phyloP scores from a whole-genome alignment of 768 basidiomycete species.

The Ephemerocybe angulata region DNA sequence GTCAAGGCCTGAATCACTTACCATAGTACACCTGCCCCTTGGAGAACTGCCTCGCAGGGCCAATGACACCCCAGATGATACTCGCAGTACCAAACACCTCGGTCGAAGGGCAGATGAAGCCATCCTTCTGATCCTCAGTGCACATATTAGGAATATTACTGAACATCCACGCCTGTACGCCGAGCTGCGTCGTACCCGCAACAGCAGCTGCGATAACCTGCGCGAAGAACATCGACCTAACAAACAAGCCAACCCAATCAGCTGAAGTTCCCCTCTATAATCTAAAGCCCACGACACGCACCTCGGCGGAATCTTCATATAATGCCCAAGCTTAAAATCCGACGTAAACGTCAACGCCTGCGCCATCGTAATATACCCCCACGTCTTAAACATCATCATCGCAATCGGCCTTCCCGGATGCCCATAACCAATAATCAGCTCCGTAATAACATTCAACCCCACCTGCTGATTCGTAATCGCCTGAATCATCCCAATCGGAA shows the following conservation, averaged over 20 bases:
- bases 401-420: conserved; percentile 76
- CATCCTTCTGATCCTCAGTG: conserved; percentile 45
- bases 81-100: conserved; percentile 79
- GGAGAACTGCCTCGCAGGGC: conserved; percentile 69
- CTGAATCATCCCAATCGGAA: conserved; percentile 64
- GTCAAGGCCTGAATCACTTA: conserved; percentile 10
- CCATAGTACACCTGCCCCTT: conserved; percentile 59
- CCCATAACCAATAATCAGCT: conserved; percentile 76
- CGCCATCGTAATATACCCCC: conserved; percentile 68
- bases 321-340: conserved; percentile 79
- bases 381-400: conserved; percentile 86
- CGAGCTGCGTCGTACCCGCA: conserved; percentile 69
- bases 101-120: conserved; percentile 68
- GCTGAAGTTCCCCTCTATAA: not conserved
- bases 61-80: conserved; percentile 81
- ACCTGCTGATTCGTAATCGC: conserved; percentile 81
- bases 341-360: conserved; percentile 67
- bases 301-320: conserved; percentile 73
- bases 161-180: conserved; percentile 78
- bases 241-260: not conserved
- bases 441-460: conserved; percentile 71
- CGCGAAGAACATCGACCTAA: conserved; percentile 60
- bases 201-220: conserved; percentile 66
- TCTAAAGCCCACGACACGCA: conserved; percentile 2
- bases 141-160: conserved; percentile 65